Conservation (phyloP, 306 rosid genomes). For the Trifolium subterraneum region DNA sequence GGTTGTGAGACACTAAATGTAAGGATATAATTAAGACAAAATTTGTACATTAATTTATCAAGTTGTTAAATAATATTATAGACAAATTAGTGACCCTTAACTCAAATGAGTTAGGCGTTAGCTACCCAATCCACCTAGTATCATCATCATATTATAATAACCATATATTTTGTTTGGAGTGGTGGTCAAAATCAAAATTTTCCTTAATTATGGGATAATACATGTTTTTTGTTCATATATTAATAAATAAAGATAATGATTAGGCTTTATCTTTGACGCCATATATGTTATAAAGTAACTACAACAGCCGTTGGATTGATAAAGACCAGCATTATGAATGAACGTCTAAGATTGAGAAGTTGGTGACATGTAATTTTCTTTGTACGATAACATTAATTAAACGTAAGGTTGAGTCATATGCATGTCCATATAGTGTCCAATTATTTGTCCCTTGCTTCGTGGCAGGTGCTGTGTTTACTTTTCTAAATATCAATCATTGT, state of each 20-base stretch:
- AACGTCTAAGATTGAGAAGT: constrained; percentile 34
- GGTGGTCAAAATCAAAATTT: no score
- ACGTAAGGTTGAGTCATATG: constrained; percentile 34
- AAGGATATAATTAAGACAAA: no score
- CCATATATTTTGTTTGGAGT: no score
- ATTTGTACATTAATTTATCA: no score
- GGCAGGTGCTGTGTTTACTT: background rate
- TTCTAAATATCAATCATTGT: background rate
- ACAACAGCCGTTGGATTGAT: background rate
- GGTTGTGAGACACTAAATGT: no score
- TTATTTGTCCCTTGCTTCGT: constrained; percentile 10
- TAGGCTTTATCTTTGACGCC: constrained; percentile 19
- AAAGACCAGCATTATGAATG: background rate
- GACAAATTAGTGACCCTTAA: no score
- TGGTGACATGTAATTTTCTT: constrained; percentile 39
- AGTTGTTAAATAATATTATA: no score
- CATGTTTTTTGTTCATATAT: no score
- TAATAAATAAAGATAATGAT: background rate
- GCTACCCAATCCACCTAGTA: no score
- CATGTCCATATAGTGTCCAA: constrained; percentile 11
- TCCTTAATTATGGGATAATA: no score
- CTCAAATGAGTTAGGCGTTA: no score
- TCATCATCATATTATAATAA: no score
- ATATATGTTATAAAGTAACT: background rate
- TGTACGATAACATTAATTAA: constrained; percentile 30